Conservation (phyloP, 371 early-diverging fungal genomes). For the Apophysomyces ossiformis region DNA sequence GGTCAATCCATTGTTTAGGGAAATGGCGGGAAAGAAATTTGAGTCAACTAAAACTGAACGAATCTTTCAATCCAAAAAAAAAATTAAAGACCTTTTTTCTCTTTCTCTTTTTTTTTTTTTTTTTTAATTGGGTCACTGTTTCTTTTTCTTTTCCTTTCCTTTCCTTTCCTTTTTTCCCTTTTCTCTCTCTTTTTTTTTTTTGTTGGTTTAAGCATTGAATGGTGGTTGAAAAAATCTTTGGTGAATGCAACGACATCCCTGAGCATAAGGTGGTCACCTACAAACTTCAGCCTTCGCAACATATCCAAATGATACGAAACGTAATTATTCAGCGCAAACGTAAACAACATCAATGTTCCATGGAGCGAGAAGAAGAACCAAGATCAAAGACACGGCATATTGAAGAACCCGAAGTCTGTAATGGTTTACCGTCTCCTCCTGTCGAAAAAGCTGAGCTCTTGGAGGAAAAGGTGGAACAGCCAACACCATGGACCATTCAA, state of each 20-base stretch:
- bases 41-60: conserved; percentile 2
- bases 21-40: conserved; percentile 4
- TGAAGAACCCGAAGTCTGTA: conserved; percentile 11
- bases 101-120: conserved; percentile 19
- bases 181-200: not conserved
- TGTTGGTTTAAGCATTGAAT: conserved; percentile 4
- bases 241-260: conserved; percentile 10
- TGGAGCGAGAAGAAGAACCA: conserved; percentile 6
- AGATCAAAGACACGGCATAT: conserved; percentile 1
- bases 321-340: conserved; percentile 18
- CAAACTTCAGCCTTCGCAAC: conserved; percentile 20
- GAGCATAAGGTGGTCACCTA: conserved; percentile 15
- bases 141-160: not conserved
- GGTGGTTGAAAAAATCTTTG: conserved; percentile 24
- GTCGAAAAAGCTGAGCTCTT: conserved; percentile 17
- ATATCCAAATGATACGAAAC: conserved; percentile 17
- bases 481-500: not conserved
- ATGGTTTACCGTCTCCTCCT: conserved; percentile 26
- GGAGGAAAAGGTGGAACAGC: not conserved
- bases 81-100: conserved; percentile 9
- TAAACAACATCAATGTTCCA: conserved; percentile 3
- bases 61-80: conserved; percentile 1
- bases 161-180: conserved; percentile 11
- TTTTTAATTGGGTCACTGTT: conserved; percentile 1
- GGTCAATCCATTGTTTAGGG: not conserved